These are phyloP conservation scores for Eruca vesicaria DNA, from an alignment of 441 rosid species.

Conservation along the genomic window DNA sequence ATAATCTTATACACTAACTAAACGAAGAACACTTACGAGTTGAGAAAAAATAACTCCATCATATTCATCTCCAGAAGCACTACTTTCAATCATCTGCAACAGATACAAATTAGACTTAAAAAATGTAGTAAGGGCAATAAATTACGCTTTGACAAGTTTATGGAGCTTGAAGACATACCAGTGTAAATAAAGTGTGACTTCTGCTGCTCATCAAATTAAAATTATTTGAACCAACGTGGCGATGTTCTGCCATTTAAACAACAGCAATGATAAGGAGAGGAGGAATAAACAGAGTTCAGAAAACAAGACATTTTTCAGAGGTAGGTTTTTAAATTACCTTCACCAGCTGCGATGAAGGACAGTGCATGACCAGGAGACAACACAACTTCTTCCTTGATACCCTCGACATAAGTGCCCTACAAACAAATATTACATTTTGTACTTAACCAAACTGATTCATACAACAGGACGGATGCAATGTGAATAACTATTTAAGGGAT, in stretches of 20 bases:
- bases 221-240: conserved; percentile 99
- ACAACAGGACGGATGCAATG: not conserved
- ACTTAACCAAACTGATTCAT: not conserved
- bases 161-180: conserved; percentile 50
- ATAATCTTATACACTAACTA: conserved; percentile 17
- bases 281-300: not conserved
- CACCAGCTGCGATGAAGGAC: conserved; percentile 99
- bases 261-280: conserved; percentile 4
- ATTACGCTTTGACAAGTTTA: not conserved
- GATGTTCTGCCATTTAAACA: conserved; percentile 74
- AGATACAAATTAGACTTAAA: conserved; percentile 17
- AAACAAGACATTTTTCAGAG: not conserved
- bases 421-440: conserved; percentile 1
- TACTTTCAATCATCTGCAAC: conserved; percentile 97
- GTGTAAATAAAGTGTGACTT: conserved; percentile 97
- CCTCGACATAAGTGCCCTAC: conserved; percentile 98
- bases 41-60: conserved; percentile 99
- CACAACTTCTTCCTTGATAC: conserved; percentile 98
- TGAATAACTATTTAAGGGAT: not conserved
- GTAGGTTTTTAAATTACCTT: conserved; percentile 53
- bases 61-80: conserved; percentile 93
- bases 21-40: conserved; percentile 56
- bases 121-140: not conserved
- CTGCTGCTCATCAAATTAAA: conserved; percentile 97
- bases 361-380: conserved; percentile 98